Conservation (phyloP, 352 stramenopile species). For the Pythium dissimile region DNA sequence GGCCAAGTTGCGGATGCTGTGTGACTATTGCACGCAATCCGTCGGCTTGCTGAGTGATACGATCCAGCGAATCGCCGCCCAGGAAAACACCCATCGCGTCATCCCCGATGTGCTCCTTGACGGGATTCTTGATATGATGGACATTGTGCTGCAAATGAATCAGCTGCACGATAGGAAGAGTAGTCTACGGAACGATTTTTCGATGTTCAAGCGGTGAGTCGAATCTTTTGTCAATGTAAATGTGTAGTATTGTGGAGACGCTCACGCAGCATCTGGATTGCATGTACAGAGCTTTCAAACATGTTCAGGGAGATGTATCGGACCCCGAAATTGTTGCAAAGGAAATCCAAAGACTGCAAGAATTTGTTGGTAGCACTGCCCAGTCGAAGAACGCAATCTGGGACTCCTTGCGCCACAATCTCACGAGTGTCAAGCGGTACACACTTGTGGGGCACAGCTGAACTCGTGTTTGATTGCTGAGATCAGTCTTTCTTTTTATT, state of each 20-base stretch:
- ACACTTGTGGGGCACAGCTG: no score
- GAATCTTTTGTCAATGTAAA: no score
- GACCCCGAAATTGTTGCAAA: constrained; percentile 42
- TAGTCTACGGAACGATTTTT: constrained; percentile 72
- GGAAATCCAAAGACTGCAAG: constrained; percentile 55
- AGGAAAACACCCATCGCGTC: constrained; percentile 60
- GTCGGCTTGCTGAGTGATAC: constrained; percentile 66
- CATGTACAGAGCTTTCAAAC: constrained; percentile 39
- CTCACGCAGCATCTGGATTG: no score
- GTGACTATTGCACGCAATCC: constrained; percentile 52
- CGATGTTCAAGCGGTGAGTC: constrained; percentile 60
- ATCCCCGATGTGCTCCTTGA: constrained; percentile 63
- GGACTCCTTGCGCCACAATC: constrained; percentile 54
- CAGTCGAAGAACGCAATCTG: constrained; percentile 59
- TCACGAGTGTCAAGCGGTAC: constrained; percentile 66
- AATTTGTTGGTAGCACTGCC: constrained; percentile 52
- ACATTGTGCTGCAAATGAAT: constrained; percentile 62
- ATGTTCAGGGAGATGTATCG: constrained; percentile 36
- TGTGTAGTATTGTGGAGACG: no score
- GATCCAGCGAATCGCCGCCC: constrained; percentile 59
- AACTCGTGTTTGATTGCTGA: not conserved
- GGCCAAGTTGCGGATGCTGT: constrained; percentile 48
- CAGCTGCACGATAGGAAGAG: constrained; percentile 65
- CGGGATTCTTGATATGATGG: constrained; percentile 52
- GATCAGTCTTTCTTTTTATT: not conserved